Conservation (phyloP, 148 eudicot species). For the Cornus kousa region DNA sequence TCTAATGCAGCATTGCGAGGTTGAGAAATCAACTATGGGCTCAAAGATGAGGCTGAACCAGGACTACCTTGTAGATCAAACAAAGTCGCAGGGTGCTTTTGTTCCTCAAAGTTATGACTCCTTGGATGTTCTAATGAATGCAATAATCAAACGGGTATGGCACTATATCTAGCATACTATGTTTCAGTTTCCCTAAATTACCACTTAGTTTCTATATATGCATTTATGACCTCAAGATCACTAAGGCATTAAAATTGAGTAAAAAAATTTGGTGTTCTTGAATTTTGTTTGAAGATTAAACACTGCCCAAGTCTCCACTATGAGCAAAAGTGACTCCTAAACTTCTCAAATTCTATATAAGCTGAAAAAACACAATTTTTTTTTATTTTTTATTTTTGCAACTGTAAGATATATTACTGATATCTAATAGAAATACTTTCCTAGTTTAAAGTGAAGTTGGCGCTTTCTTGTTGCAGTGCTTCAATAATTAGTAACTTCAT, state of each 20-base stretch:
- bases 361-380: neutral
- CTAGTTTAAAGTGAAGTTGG: neutral
- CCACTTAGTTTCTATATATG: no score
- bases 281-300: neutral
- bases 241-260: no score
- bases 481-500: neutral
- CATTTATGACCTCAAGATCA: no score
- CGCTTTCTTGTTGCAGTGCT: no score
- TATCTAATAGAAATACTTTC: no score
- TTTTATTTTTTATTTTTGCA: neutral
- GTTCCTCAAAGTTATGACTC: slow-evolving; percentile 42
- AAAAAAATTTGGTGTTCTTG: neutral
- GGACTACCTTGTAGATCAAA: slow-evolving; percentile 44
- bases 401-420: no score
- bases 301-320: neutral
- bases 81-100: slow-evolving; percentile 38
- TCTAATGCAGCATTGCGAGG: slow-evolving; percentile 29
- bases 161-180: neutral
- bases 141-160: slow-evolving; percentile 58
- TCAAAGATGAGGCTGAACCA: slow-evolving; percentile 39
- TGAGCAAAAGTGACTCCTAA: neutral
- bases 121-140: slow-evolving; percentile 70
- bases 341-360: neutral
- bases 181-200: neutral
- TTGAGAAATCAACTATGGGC: slow-evolving; percentile 28